phyloP scores from a whole-genome alignment of 106 monocot genomes.

The Allium fistulosum region DNA sequence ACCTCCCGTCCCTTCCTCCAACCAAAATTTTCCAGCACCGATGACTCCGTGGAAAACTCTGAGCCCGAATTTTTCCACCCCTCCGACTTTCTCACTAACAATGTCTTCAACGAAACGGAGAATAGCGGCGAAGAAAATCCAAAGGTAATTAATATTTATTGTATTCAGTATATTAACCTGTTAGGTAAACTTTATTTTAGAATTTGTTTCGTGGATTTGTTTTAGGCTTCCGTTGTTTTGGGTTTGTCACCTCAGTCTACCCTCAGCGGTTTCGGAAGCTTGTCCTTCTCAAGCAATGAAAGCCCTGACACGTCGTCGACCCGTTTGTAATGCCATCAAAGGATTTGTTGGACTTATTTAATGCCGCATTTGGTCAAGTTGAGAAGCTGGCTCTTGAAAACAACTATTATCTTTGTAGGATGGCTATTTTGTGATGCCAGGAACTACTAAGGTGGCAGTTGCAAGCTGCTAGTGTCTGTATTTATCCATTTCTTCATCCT shows the following conservation, averaged over 20 bases:
- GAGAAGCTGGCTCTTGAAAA: conserved; percentile 20
- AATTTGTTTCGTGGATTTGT: background rate
- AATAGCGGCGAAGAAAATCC: background rate
- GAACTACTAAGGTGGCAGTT: conserved; percentile 27
- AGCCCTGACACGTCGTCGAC: conserved; percentile 15
- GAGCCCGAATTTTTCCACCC: conserved; percentile 1
- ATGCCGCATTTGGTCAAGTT: conserved; percentile 42
- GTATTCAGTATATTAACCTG: background rate
- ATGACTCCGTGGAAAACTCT: background rate
- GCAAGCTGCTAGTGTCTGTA: conserved; percentile 30
- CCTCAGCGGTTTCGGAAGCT: conserved; percentile 9
- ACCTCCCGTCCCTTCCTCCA: too few species aligned
- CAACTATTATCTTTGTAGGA: background rate
- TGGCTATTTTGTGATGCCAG: background rate
- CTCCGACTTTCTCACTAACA: conserved; percentile 7
- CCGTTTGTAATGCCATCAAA: conserved; percentile 7
- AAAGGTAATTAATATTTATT: background rate
- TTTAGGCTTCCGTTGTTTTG: background rate
- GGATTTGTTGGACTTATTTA: conserved; percentile 24
- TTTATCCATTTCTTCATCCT: background rate
- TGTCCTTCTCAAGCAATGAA: conserved; percentile 7
- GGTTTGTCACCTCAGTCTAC: conserved; percentile 13
- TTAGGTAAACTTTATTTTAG: too few species aligned
- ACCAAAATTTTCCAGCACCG: too few species aligned
- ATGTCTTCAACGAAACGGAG: background rate